Evolutionary conservation across 805 yeast species (phyloP).

Genomic region (Saccharomyces eubayanus): DNA sequence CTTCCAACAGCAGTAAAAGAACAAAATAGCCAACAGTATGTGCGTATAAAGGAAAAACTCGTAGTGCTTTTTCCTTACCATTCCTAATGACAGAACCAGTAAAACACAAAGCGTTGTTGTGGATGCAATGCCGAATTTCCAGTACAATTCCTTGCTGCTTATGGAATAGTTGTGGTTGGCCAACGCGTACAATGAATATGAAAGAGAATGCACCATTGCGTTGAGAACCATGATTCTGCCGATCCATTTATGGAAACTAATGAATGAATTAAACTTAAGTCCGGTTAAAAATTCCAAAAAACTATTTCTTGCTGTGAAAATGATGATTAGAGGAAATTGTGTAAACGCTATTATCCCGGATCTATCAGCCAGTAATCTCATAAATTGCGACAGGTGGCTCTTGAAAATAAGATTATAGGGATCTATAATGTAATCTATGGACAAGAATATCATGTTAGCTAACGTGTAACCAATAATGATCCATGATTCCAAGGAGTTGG

Average conservation of each 20-base stretch:
- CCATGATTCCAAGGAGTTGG: slow-evolving; percentile 18
- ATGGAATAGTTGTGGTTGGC: slow-evolving; percentile 6
- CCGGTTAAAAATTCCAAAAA: slow-evolving; percentile 54
- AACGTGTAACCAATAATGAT: slow-evolving; percentile 13
- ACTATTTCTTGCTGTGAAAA: slow-evolving; percentile 70
- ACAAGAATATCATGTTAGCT: slow-evolving; percentile 9
- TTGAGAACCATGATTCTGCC: slow-evolving; percentile 35
- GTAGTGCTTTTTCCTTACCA: slow-evolving; percentile 33
- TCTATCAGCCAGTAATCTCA: slow-evolving; percentile 37
- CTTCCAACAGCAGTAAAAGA: slow-evolving; percentile 39
- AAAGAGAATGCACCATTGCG: slow-evolving; percentile 33
- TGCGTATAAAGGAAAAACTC: slow-evolving; percentile 42
- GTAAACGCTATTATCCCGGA: slow-evolving; percentile 40
- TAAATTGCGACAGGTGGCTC: slow-evolving; percentile 8
- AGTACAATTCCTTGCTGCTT: slow-evolving; percentile 16
- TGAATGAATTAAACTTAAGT: slow-evolving; percentile 54
- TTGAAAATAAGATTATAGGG: slow-evolving; percentile 11
- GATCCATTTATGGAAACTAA: slow-evolving; percentile 56
- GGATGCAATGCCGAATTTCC: slow-evolving; percentile 39
- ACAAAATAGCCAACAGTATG: slow-evolving; percentile 34
- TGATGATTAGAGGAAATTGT: slow-evolving; percentile 45
- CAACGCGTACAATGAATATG: slow-evolving; percentile 34
- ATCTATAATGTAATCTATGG: slow-evolving; percentile 11
- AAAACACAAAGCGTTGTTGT: slow-evolving; percentile 24
- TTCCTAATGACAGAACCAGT: slow-evolving; percentile 26